Conservation (phyloP, 108 stramenopile species). For the Fistulifera solaris region DNA sequence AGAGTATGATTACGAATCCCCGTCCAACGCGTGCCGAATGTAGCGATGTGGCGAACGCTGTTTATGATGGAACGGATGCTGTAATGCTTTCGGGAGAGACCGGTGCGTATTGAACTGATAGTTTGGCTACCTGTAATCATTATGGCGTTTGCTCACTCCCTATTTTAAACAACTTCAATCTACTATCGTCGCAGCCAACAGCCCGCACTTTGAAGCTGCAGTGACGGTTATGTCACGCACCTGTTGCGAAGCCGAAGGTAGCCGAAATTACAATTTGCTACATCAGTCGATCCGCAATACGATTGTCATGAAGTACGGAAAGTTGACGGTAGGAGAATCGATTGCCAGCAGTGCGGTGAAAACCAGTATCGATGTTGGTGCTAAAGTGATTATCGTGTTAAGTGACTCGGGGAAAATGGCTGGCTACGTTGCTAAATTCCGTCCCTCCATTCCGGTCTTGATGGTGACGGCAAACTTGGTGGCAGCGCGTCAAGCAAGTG, state of each 20-base stretch:
- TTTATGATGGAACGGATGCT: constrained; percentile 95
- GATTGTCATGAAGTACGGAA: constrained; percentile 47
- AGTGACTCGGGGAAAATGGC: constrained; percentile 93
- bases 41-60: constrained; percentile 98
- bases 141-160: not conserved
- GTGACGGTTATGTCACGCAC: constrained; percentile 92
- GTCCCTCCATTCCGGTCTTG: constrained; percentile 84
- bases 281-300: constrained; percentile 79
- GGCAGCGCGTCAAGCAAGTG: constrained; percentile 81
- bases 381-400: constrained; percentile 89
- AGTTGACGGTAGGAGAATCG: constrained; percentile 70
- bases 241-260: constrained; percentile 87
- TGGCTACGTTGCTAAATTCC: constrained; percentile 93
- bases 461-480: constrained; percentile 71
- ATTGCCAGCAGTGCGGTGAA: constrained; percentile 95
- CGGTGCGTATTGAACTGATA: constrained; percentile 23
- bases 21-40: constrained; percentile 99
- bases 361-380: constrained; percentile 90
- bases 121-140: constrained; percentile 48
- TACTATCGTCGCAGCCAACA: constrained; percentile 20
- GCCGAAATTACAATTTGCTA: constrained; percentile 56
- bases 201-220: constrained; percentile 48
- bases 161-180: not conserved
- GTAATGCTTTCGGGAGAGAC: constrained; percentile 98
- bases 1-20: constrained; percentile 95